phyloP scores from a whole-genome alignment of 2,329 filamentous ascomycete genomes.

The Aureobasidium sp. region DNA sequence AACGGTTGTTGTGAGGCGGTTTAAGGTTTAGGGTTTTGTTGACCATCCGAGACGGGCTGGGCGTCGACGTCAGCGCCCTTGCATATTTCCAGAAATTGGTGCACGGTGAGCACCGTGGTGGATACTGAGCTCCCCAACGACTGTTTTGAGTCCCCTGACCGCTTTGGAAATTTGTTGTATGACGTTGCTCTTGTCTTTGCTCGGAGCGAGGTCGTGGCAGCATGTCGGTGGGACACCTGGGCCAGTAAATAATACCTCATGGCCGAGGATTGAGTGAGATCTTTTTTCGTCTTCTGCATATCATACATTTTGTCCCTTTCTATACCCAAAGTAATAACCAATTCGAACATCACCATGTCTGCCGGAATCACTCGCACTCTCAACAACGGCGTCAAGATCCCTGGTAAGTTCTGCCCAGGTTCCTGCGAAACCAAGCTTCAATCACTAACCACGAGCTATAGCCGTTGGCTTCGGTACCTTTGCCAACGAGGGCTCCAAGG shows the following conservation, averaged over 20 bases:
- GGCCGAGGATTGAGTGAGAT: neutral
- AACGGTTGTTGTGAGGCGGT: conserved; percentile 8
- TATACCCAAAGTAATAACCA: neutral
- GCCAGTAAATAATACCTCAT: conserved; percentile 10
- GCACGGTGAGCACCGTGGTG: conserved; percentile 9
- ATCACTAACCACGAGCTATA: conserved; percentile 2
- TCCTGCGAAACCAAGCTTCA: neutral
- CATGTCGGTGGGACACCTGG: neutral
- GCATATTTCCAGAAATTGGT: conserved; percentile 4
- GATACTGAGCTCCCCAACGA: conserved; percentile 8
- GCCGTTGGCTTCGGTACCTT: conserved; percentile 59
- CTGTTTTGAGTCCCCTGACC: conserved; percentile 9
- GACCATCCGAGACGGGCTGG: neutral
- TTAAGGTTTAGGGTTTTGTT: conserved; percentile 7
- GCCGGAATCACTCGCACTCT: conserved; percentile 44
- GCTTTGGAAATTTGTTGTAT: conserved; percentile 9
- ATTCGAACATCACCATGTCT: conserved; percentile 41
- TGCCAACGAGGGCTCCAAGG: conserved; percentile 54
- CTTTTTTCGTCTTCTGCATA: conserved; percentile 4
- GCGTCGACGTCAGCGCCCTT: conserved; percentile 1
- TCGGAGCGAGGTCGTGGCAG: conserved; percentile 10
- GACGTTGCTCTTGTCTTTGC: conserved; percentile 8
- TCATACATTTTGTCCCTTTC: neutral
- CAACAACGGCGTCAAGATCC: conserved; percentile 52
- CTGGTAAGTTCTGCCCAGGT: conserved; percentile 20